phyloP scores from a whole-genome alignment of 495 filamentous ascomycete species.

The Immersiella caudata region DNA sequence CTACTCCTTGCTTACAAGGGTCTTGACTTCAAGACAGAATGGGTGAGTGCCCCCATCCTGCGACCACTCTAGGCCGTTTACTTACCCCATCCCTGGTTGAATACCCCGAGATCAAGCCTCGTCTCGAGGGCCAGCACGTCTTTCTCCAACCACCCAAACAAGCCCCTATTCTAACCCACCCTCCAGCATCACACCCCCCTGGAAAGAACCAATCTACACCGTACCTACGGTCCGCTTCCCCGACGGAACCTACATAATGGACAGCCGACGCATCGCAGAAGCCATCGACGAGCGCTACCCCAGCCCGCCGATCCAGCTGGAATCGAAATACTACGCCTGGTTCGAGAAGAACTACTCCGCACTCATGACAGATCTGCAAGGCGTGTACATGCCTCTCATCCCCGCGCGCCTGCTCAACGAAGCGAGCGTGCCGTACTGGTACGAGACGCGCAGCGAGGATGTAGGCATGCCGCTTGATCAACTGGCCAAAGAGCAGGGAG shows the following conservation, averaged over 20 bases:
- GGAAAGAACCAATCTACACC: slow-evolving; percentile 45
- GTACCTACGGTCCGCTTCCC: slow-evolving; percentile 56
- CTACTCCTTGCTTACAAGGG: slow-evolving; percentile 63
- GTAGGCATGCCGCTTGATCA: slow-evolving; percentile 52
- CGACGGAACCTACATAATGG: slow-evolving; percentile 59
- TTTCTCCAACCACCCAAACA: background rate
- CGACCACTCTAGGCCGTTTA: background rate
- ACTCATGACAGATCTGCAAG: slow-evolving; percentile 26
- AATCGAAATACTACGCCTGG: slow-evolving; percentile 45
- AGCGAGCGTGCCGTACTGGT: slow-evolving; percentile 49
- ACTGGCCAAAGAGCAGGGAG: slow-evolving; percentile 41
- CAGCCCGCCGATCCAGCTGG: slow-evolving; percentile 53
- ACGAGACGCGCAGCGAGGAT: slow-evolving; percentile 38
- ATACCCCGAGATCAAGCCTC: slow-evolving; percentile 60
- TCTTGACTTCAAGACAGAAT: slow-evolving; percentile 65
- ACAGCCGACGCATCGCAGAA: slow-evolving; percentile 55
- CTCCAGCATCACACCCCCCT: slow-evolving; percentile 37
- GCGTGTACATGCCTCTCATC: slow-evolving; percentile 41
- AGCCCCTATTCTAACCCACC: background rate
- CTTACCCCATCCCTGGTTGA: slow-evolving; percentile 40
- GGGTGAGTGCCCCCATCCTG: slow-evolving; percentile 39
- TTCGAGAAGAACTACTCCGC: slow-evolving; percentile 31
- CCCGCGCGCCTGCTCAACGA: slow-evolving; percentile 44
- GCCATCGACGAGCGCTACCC: slow-evolving; percentile 58
- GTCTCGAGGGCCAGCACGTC: slow-evolving; percentile 34